Evolutionary conservation across 192 early-diverging fungal genomes (phyloP).

Genomic region (Gaertneriomyces sp.): DNA sequence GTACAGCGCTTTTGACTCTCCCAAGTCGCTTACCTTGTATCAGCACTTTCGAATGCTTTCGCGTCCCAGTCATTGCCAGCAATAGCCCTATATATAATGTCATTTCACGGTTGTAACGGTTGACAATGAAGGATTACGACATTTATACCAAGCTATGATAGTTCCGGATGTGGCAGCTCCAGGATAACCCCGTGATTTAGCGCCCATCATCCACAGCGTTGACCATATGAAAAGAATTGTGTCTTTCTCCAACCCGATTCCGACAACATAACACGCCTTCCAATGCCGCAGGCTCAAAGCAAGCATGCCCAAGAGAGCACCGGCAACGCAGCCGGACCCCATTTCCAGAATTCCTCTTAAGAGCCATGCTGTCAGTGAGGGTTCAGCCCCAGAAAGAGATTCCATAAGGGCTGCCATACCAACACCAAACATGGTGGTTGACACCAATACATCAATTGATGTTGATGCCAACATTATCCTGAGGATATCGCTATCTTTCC

Average conservation of each 20-base stretch:
- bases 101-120: no score
- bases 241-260: slow-evolving; percentile 1
- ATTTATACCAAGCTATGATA: background rate
- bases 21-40: slow-evolving; percentile 9
- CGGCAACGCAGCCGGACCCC: background rate
- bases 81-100: background rate
- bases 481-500: background rate
- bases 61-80: slow-evolving; percentile 3
- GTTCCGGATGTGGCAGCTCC: slow-evolving; percentile 13
- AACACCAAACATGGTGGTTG: slow-evolving; percentile 16
- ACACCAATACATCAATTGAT: slow-evolving; percentile 8
- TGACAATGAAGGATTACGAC: no score
- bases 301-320: slow-evolving; percentile 1
- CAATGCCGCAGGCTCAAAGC: background rate
- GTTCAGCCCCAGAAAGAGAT: background rate
- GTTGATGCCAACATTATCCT: slow-evolving; percentile 8
- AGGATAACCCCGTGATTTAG: slow-evolving; percentile 5
- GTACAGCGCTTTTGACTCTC: background rate
- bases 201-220: slow-evolving; percentile 3
- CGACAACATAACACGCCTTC: background rate
- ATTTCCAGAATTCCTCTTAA: background rate
- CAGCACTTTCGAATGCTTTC: slow-evolving; percentile 1
- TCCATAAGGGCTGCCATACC: background rate
- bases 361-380: background rate
- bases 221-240: background rate